These are phyloP conservation scores for Parafenestella ontariensis DNA, from an alignment of 2,329 filamentous ascomycete genomes.

Conservation along the genomic window DNA sequence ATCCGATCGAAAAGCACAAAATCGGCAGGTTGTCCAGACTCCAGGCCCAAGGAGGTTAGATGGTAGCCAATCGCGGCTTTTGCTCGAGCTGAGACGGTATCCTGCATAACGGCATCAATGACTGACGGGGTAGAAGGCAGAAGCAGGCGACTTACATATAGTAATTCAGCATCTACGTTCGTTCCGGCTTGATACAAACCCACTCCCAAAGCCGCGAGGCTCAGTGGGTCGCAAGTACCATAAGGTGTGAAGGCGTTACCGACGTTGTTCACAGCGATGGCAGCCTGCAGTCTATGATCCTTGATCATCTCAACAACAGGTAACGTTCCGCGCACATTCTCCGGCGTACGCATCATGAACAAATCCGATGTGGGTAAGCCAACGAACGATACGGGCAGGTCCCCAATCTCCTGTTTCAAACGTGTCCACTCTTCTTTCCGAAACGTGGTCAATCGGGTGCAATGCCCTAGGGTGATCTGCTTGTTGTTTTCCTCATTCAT, in stretches of 20 bases:
- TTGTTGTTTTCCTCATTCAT: conserved; percentile 32
- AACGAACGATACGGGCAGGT: conserved; percentile 69
- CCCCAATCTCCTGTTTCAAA: conserved; percentile 58
- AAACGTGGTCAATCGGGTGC: conserved; percentile 69
- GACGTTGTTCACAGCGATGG: conserved; percentile 73
- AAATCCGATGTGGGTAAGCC: conserved; percentile 74
- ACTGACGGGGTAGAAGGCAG: conserved; percentile 1
- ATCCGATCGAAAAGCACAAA: conserved; percentile 52
- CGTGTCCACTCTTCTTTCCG: conserved; percentile 56
- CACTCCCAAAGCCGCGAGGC: conserved; percentile 57
- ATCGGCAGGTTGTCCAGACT: conserved; percentile 50
- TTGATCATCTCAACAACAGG: conserved; percentile 67
- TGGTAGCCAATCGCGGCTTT: conserved; percentile 51
- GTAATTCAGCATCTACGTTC: conserved; percentile 61
- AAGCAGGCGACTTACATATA: conserved; percentile 58
- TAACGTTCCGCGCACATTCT: conserved; percentile 64
- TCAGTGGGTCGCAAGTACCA: conserved; percentile 70
- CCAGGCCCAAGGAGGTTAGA: conserved; percentile 37
- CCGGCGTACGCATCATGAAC: conserved; percentile 70
- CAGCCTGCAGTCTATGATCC: conserved; percentile 64
- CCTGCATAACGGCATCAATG: conserved; percentile 42
- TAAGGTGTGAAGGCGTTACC: conserved; percentile 78
- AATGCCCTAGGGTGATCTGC: conserved; percentile 66
- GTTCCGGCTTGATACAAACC: conserved; percentile 73
- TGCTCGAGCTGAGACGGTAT: conserved; percentile 58